phyloP scores from a whole-genome alignment of 2,329 filamentous ascomycete genomes.

The Alternaria burnsii region DNA sequence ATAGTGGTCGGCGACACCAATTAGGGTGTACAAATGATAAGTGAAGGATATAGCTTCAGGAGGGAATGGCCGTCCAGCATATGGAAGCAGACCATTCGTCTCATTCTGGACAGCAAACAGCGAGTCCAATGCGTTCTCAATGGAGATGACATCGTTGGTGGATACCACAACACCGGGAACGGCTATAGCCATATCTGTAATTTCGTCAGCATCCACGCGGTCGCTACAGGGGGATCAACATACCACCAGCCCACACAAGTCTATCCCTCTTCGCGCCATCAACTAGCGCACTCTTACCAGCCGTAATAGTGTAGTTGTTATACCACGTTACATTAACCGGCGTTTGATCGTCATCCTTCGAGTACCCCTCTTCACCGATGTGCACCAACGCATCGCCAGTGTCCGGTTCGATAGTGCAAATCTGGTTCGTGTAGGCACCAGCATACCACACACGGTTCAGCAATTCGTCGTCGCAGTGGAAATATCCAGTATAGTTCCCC shows the following conservation, averaged over 20 bases:
- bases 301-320: constrained; percentile 53
- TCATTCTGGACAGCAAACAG: constrained; percentile 57
- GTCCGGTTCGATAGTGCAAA: constrained; percentile 51
- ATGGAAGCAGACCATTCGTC: constrained; percentile 58
- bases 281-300: constrained; percentile 49
- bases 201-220: not conserved
- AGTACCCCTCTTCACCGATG: constrained; percentile 36
- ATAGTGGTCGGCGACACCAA: constrained; percentile 58
- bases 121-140: constrained; percentile 60
- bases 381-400: constrained; percentile 50
- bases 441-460: constrained; percentile 58
- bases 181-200: constrained; percentile 64
- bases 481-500: constrained; percentile 53
- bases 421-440: constrained; percentile 51
- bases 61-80: constrained; percentile 58
- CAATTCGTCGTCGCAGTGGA: constrained; percentile 55
- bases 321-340: constrained; percentile 52
- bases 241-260: constrained; percentile 65
- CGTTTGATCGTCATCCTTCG: constrained; percentile 34
- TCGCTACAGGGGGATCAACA: not conserved
- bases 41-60: constrained; percentile 57
- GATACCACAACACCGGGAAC: constrained; percentile 64
- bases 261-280: constrained; percentile 69
- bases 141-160: constrained; percentile 61
- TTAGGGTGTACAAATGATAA: constrained; percentile 63